Base-by-base conservation (phyloP, 352 stramenopile genomes). In the Elongisporangium prolatum region DNA sequence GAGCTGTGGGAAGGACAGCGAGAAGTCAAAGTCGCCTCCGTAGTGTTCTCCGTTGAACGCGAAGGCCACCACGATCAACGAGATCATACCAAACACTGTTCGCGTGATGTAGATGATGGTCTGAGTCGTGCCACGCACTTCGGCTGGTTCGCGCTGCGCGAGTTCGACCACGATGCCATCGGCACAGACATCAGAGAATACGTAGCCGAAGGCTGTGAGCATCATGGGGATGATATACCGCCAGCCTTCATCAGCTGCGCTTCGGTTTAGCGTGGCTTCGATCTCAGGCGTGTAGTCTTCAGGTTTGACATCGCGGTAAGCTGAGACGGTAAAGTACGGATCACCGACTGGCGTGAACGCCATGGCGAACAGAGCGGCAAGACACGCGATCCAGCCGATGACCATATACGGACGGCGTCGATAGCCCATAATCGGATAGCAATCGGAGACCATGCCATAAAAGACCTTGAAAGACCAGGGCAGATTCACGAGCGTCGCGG, bases 161-260 rank as follows among this genome's bases (percentile, higher is more conserved):
- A 79, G 50, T 40, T 81, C 74, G 21, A 81, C 70, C 48, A 84
- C 64, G n/a, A 84, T 67, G 17, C 62, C 74, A 22, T 86, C 75
- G n/a, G 73, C 69, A 22, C 70, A 77, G 52, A 77, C 70, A 44
- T 86, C 74, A 18, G 75, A 34, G 48, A 86, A 61, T 4, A 86
- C 10, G 48, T 84, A 84, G 13, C 72, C 74, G 21, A 83, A 73
- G 14, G 66, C 71, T 17, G 60, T 70, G 2, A 70, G 61, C 63
- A 78, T 78, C 67, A 79, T 77, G 1, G 68, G 70, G 10, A 84
- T 60, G 18, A 80, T 69, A 48, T 82, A 80, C 40, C 63, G 59
- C 51, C 61, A 67, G 4, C 75, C 75, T 25, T 75, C 47, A 18
- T 63, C 49, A 4, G 68, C 51, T 1, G 75, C 75, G 49, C 40